Conservation (phyloP, 2,329 filamentous ascomycete species). For the Ascomycota sp. region DNA sequence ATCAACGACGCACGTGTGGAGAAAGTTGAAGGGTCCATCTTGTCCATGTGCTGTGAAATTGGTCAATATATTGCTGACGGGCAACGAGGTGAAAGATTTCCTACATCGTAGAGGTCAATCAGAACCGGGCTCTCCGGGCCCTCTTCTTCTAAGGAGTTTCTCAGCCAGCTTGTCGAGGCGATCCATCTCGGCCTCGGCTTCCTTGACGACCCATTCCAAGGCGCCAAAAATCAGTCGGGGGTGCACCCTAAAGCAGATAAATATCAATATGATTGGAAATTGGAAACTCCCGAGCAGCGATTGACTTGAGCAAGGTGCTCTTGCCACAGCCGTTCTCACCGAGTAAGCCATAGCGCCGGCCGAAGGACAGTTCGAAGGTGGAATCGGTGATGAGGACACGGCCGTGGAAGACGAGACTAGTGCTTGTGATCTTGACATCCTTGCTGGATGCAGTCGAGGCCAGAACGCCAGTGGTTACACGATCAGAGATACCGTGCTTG, state of each 20-base stretch:
- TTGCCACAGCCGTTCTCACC: conserved; percentile 99
- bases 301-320: conserved; percentile 90
- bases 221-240: conserved; percentile 76
- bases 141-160: conserved; percentile 72
- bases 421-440: conserved; percentile 92
- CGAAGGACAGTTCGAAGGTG: conserved; percentile 80
- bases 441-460: conserved; percentile 66
- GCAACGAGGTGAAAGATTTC: conserved; percentile 11
- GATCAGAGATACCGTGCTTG: conserved; percentile 86
- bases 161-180: conserved; percentile 78
- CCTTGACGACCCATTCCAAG: conserved; percentile 88
- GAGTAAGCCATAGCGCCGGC: conserved; percentile 79
- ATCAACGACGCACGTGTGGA: conserved; percentile 89
- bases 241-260: conserved; percentile 90
- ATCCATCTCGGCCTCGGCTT: conserved; percentile 84
- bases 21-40: conserved; percentile 97
- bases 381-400: conserved; percentile 89
- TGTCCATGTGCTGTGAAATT: conserved; percentile 68
- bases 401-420: conserved; percentile 91
- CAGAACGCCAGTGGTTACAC: conserved; percentile 93
- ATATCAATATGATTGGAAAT: conserved; percentile 95
- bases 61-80: neutral
- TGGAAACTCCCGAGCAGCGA: conserved; percentile 82
- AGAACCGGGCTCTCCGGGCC: conserved; percentile 80
- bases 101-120: conserved; percentile 87